Percentiles rank a stretch among this genome's conserved stretches.
Evolutionary conservation across 1,284 basidiomycete genomes (phyloP).

Genomic region (Hortiboletus rubellus): DNA sequence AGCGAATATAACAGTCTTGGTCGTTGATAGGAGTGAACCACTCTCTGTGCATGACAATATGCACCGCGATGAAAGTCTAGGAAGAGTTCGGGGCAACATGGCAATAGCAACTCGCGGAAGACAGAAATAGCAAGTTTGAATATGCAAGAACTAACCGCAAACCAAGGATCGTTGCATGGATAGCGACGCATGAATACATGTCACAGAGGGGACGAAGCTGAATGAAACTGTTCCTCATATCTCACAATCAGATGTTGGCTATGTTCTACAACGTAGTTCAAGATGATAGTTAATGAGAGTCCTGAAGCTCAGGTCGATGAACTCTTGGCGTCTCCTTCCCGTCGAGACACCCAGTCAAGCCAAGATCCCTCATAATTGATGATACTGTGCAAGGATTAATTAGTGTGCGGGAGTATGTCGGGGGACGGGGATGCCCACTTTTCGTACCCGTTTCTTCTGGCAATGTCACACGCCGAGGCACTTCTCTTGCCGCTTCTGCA

Average conservation of each 20-base stretch:
- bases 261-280: constrained; percentile 3
- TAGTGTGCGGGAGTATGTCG: neutral
- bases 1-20: neutral
- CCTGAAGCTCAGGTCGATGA: constrained; percentile 8
- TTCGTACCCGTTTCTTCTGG: constrained; percentile 80
- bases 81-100: constrained; percentile 26
- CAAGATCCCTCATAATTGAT: constrained; percentile 91
- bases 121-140: neutral
- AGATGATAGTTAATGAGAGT: neutral
- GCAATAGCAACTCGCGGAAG: neutral
- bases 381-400: constrained; percentile 45
- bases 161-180: neutral
- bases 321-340: constrained; percentile 43
- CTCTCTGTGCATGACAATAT: constrained; percentile 2
- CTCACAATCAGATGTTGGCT: neutral
- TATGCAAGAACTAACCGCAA: neutral
- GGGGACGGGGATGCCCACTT: constrained; percentile 53
- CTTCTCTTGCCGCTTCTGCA: constrained; percentile 91
- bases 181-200: too few relatives aligned
- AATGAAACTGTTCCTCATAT: neutral
- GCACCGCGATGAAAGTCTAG: constrained; percentile 16
- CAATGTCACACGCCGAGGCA: constrained; percentile 81
- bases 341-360: constrained; percentile 81
- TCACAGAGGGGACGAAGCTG: neutral
- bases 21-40: constrained; percentile 2